Evolutionary conservation across 768 basidiomycete genomes (phyloP).

Genomic region (Cubamyces lactineus): DNA sequence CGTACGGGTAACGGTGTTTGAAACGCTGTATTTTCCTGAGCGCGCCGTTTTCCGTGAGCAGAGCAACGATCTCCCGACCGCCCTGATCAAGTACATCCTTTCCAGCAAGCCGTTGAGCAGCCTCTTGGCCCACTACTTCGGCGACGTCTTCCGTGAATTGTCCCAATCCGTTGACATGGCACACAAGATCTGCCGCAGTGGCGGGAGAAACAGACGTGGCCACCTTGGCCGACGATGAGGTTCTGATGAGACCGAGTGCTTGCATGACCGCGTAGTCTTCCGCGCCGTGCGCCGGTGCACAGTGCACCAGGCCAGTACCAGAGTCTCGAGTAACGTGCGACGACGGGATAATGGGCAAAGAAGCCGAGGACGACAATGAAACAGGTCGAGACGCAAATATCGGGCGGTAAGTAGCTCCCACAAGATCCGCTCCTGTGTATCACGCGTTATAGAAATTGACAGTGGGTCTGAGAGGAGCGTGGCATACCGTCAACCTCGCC

Average conservation of each 20-base stretch:
- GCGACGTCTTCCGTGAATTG: conserved; percentile 64
- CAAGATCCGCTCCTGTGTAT: conserved; percentile 52
- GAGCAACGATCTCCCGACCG: conserved; percentile 60
- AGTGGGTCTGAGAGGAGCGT: neutral
- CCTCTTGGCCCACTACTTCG: conserved; percentile 56
- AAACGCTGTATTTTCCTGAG: conserved; percentile 71
- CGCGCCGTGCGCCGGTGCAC: conserved; percentile 90
- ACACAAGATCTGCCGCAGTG: conserved; percentile 54
- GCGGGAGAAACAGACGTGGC: conserved; percentile 2
- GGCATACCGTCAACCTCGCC: conserved; percentile 45
- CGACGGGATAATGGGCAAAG: conserved; percentile 59
- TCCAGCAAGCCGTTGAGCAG: conserved; percentile 55
- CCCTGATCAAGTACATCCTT: conserved; percentile 77
- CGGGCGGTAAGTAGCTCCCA: conserved; percentile 60
- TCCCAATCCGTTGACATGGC: conserved; percentile 83
- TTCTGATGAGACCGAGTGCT: conserved; percentile 50
- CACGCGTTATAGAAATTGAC: neutral
- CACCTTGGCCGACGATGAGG: conserved; percentile 12
- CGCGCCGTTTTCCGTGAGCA: conserved; percentile 57
- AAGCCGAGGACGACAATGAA: conserved; percentile 30
- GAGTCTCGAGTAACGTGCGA: conserved; percentile 81
- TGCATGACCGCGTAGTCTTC: conserved; percentile 88
- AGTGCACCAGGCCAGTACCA: conserved; percentile 96
- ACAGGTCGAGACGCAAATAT: conserved; percentile 48
- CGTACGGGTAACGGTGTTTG: conserved; percentile 92